phyloP scores from a whole-genome alignment of 371 early-diverging fungal species.

The Parasitella parasitica region DNA sequence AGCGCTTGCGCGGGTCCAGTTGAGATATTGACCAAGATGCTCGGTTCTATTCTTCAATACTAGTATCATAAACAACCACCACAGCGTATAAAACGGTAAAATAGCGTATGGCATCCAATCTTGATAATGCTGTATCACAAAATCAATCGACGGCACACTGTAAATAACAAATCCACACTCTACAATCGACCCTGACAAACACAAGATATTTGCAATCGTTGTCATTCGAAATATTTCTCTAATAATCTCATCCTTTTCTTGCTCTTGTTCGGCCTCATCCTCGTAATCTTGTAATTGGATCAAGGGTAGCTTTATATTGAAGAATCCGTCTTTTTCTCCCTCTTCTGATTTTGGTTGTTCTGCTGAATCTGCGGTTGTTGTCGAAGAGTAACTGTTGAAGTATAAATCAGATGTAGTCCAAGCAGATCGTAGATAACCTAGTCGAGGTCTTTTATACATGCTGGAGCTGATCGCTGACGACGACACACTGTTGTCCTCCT shows the following conservation, averaged over 20 bases:
- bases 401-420: slow-evolving; percentile 31
- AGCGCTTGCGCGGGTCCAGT: slow-evolving; percentile 12
- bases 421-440: slow-evolving; percentile 32
- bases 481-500: background rate
- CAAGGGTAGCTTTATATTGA: background rate
- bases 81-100: slow-evolving; percentile 10
- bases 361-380: background rate
- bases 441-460: slow-evolving; percentile 10
- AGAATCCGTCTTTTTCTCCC: background rate
- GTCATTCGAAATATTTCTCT: slow-evolving; percentile 17
- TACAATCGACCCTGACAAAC: background rate
- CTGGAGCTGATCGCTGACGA: background rate
- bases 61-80: slow-evolving; percentile 19
- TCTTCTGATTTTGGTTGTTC: background rate
- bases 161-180: slow-evolving; percentile 3
- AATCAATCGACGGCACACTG: background rate
- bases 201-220: slow-evolving; percentile 11
- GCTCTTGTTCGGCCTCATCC: slow-evolving; percentile 5
- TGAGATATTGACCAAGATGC: slow-evolving; percentile 9
- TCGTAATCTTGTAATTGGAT: slow-evolving; percentile 1
- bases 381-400: background rate
- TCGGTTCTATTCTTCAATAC: slow-evolving; percentile 9
- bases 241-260: slow-evolving; percentile 8
- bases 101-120: slow-evolving; percentile 14
- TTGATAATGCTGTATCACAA: background rate